phyloP scores from a whole-genome alignment of 176 grass and related monocot species.

The Aegilops tauschii region DNA sequence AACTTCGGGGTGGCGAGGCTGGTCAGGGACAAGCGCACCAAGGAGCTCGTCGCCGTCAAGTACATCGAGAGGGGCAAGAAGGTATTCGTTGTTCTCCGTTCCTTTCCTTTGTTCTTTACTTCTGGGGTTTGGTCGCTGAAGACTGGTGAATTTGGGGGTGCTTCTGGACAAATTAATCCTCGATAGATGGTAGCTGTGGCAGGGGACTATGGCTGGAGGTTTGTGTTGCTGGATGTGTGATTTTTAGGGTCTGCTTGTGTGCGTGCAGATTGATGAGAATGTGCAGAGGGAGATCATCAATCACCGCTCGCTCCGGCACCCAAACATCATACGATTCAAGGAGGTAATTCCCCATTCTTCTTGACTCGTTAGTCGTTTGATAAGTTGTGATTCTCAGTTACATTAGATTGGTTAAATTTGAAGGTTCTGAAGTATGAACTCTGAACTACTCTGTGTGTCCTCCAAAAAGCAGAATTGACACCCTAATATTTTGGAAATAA shows the following conservation, averaged over 20 bases:
- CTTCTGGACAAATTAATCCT: not conserved
- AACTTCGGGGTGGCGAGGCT: constrained; percentile 93
- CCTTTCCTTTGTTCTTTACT: constrained; percentile 2
- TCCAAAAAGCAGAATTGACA: not conserved
- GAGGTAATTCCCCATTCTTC: constrained; percentile 51
- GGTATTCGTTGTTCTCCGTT: constrained; percentile 20
- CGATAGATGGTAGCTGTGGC: not conserved
- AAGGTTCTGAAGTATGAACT: not conserved
- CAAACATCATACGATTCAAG: constrained; percentile 87
- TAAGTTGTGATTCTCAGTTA: not conserved
- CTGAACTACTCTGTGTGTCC: not conserved
- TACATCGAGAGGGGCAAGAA: constrained; percentile 96
- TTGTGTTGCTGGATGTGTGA: constrained; percentile 5
- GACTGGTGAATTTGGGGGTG: not conserved
- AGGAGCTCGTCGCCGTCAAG: constrained; percentile 93
- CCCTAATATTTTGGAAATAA: not conserved
- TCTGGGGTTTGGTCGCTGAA: not conserved
- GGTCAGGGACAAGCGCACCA: constrained; percentile 77
- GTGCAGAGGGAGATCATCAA: constrained; percentile 99
- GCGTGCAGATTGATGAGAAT: constrained; percentile 85
- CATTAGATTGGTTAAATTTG: not conserved
- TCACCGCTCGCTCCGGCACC: constrained; percentile 76
- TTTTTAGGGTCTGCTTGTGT: not conserved
- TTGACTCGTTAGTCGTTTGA: not conserved
- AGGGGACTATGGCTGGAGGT: not conserved